Evolutionary conservation across 2,329 filamentous ascomycete genomes (phyloP).

Genomic region (Fusarium vanettenii): DNA sequence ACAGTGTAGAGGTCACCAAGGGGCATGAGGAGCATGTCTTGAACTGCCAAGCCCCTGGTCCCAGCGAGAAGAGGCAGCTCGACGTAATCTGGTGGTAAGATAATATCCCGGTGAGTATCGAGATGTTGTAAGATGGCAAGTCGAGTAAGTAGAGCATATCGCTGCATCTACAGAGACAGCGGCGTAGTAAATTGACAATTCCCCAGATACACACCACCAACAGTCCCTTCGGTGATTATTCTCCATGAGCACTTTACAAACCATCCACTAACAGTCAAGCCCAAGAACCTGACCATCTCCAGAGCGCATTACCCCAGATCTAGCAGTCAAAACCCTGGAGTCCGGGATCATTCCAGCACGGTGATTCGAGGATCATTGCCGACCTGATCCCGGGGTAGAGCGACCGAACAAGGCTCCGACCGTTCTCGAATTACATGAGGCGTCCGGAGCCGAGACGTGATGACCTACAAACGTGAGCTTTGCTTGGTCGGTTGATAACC

Average conservation of each 20-base stretch:
- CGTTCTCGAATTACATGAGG: slow-evolving; percentile 12
- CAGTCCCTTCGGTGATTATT: neutral
- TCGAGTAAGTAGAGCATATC: neutral
- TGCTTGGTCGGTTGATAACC: slow-evolving; percentile 32
- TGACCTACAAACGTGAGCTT: no score
- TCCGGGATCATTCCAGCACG: neutral
- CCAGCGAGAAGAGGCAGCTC: neutral
- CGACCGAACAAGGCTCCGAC: neutral
- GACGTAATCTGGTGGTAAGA: neutral
- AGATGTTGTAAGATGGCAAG: neutral
- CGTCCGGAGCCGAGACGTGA: neutral
- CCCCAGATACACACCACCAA: neutral
- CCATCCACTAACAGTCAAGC: neutral
- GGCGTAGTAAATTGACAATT: neutral
- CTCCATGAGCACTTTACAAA: neutral
- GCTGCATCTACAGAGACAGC: neutral
- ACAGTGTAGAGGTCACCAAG: neutral
- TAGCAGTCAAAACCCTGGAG: neutral
- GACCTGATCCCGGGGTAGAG: slow-evolving; percentile 38
- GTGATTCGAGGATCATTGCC: slow-evolving; percentile 37
- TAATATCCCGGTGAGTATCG: neutral
- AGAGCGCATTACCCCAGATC: slow-evolving; percentile 22
- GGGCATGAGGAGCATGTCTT: neutral
- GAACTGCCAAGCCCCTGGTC: neutral
- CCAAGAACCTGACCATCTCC: neutral